Percentiles rank a stretch among this genome's conserved stretches.
phyloP scores from a whole-genome alignment of 345 rosid genomes.

The Lenwebbia sp. region DNA sequence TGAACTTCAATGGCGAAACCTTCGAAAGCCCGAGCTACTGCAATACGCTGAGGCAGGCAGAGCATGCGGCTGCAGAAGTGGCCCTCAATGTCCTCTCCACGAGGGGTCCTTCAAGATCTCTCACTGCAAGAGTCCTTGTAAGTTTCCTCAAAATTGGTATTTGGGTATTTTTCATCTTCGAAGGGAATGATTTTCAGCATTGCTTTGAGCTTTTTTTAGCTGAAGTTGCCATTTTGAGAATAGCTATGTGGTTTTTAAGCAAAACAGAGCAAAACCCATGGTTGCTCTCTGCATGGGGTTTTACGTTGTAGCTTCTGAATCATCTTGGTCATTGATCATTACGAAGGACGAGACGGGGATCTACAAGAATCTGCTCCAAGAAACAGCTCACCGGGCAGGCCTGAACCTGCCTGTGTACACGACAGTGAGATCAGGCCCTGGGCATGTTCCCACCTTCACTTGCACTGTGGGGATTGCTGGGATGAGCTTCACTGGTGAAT shows the following conservation, averaged over 20 bases:
- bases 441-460: slow-evolving; percentile 88
- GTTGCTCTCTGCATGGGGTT: background rate
- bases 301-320: background rate
- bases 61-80: slow-evolving; percentile 98
- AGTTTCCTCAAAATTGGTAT: background rate
- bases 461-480: slow-evolving; percentile 90
- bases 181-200: background rate
- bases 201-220: background rate
- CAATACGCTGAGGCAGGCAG: slow-evolving; percentile 97
- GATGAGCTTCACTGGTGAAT: slow-evolving; percentile 73
- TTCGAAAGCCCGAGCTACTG: slow-evolving; percentile 89
- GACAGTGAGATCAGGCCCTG: slow-evolving; percentile 88
- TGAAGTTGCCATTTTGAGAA: background rate
- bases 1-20: slow-evolving; percentile 93
- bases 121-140: slow-evolving; percentile 92
- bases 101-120: slow-evolving; percentile 90
- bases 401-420: slow-evolving; percentile 83
- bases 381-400: slow-evolving; percentile 89
- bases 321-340: background rate
- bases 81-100: slow-evolving; percentile 83
- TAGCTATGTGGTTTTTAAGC: background rate
- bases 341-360: slow-evolving; percentile 97
- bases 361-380: slow-evolving; percentile 91
- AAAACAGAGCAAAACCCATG: background rate
- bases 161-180: background rate